Evolutionary conservation across 306 rosid genomes (phyloP).

Genomic region (Dalbergia oliveri): DNA sequence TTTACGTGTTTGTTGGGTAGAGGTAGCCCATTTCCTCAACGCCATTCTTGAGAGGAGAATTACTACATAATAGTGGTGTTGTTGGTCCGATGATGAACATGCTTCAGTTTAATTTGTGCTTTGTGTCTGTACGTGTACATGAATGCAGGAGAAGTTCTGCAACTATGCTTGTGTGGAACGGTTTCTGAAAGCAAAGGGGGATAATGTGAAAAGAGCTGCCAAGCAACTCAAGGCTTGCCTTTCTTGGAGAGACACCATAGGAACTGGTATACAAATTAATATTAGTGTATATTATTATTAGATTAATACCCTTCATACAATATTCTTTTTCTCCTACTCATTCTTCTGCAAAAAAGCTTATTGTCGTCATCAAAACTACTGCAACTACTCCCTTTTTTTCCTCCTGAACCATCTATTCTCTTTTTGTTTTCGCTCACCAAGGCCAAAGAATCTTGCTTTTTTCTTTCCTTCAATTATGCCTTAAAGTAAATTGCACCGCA

Average conservation of each 20-base stretch:
- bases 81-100: no score
- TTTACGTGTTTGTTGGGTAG: no score
- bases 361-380: slow-evolving; percentile 33
- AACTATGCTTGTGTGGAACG: slow-evolving; percentile 82
- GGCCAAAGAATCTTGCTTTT: slow-evolving; percentile 75
- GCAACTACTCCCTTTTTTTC: slow-evolving; percentile 33
- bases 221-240: slow-evolving; percentile 91
- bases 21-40: no score
- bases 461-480: slow-evolving; percentile 53
- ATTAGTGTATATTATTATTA: no score
- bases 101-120: background rate
- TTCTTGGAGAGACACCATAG: slow-evolving; percentile 92
- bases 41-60: no score
- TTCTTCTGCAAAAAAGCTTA: slow-evolving; percentile 32
- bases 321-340: slow-evolving; percentile 21
- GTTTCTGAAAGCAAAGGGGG: slow-evolving; percentile 86
- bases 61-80: no score
- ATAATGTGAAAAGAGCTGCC: slow-evolving; percentile 85
- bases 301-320: no score
- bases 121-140: background rate
- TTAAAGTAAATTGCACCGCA: slow-evolving; percentile 56
- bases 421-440: slow-evolving; percentile 51
- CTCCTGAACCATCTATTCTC: slow-evolving; percentile 29
- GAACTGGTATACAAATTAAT: slow-evolving; percentile 61
- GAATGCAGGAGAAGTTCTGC: slow-evolving; percentile 89